Evolutionary conservation across 768 basidiomycete species (phyloP), one percentile per base, ranked within the genome.

Genomic region (Rhizopogon salebrosus): DNA sequence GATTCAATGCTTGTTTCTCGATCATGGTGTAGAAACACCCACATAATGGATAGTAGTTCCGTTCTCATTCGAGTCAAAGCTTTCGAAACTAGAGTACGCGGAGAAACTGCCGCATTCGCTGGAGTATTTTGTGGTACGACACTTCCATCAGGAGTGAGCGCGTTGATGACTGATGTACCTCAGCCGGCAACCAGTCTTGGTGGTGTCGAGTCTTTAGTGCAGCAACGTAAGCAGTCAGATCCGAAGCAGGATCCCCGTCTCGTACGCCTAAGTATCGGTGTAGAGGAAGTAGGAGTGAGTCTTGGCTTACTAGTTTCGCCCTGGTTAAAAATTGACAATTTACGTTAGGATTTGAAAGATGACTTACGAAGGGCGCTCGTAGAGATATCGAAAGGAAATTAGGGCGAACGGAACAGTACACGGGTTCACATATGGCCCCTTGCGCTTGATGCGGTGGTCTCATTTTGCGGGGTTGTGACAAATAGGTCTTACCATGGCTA

Each of bases 131-230:
- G 74, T 84, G 50, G 89, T 91, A 57, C 65, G 88, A 72, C 11
- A 20, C n/a, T 24, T 48, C 18, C 23, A n/a, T 24, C 42, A 9
- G 3, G 49, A 11, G 29, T 27, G 34, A 46, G 14, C 24, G 26
- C 7, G 24, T 41, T 29, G 6, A 24, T 24, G 26, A 26, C 46
- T 52, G 38, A 57, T 39, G 45, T 48, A 38, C 48, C 13, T 38
- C 57, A 92, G 88, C 77, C 87, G 48, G 91, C 92, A 5, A 92
- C 91, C 11, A 90, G 87, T 55, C 78, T 94, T 7, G 92, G 92
- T 20, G 88, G 92, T 16, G 89, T 93, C 3, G 92, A 95, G 63
- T 86, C 85, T 9, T 76, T 93, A 43, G 80, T 83, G 26, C 92
- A 95, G 69, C 85, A 89, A 36, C 82, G 90, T 13, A 42, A 72